Conservation (phyloP, 169 alveolate species). For the Sarcocystis neurona region DNA sequence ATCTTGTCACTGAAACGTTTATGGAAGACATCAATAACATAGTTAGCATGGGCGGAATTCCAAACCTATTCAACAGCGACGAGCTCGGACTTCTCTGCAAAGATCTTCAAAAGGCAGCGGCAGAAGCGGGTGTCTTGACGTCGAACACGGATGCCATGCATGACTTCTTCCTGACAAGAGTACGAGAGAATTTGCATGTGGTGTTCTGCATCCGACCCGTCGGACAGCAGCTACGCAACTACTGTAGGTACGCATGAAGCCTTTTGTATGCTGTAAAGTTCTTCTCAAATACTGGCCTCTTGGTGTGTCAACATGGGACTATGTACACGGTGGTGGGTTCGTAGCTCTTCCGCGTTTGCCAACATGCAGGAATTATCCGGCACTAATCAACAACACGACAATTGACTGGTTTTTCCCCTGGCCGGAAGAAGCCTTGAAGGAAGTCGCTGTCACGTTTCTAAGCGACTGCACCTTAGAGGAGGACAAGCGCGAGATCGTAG, state of each 20-base stretch:
- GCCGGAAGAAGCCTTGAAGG: slow-evolving; percentile 94
- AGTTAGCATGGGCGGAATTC: slow-evolving; percentile 90
- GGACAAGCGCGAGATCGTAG: slow-evolving; percentile 77
- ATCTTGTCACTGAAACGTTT: slow-evolving; percentile 89
- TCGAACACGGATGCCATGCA: slow-evolving; percentile 79
- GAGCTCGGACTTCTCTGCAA: slow-evolving; percentile 76
- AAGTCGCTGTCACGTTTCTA: slow-evolving; percentile 90
- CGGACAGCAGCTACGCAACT: slow-evolving; percentile 89
- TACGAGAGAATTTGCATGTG: slow-evolving; percentile 89
- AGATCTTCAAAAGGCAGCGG: slow-evolving; percentile 55
- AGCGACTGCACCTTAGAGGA: slow-evolving; percentile 73
- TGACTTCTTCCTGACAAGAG: slow-evolving; percentile 88
- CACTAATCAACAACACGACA: slow-evolving; percentile 92
- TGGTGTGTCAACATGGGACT: background rate
- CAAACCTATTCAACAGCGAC: slow-evolving; percentile 85
- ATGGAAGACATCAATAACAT: slow-evolving; percentile 92
- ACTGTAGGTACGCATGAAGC: slow-evolving; percentile 83
- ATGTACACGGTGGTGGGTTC: too few relatives aligned
- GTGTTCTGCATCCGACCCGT: slow-evolving; percentile 91
- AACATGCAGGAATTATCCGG: slow-evolving; percentile 77
- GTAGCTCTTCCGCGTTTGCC: background rate
- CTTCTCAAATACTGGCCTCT: background rate
- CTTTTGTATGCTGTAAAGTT: too few relatives aligned
- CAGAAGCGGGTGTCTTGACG: slow-evolving; percentile 22
- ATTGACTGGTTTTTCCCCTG: slow-evolving; percentile 94